A percentile compares a stretch with the other conserved stretches of the same genome.
Evolutionary conservation across 352 stramenopile species (phyloP).

Genomic region (Pilasporangium apinafurcum): DNA sequence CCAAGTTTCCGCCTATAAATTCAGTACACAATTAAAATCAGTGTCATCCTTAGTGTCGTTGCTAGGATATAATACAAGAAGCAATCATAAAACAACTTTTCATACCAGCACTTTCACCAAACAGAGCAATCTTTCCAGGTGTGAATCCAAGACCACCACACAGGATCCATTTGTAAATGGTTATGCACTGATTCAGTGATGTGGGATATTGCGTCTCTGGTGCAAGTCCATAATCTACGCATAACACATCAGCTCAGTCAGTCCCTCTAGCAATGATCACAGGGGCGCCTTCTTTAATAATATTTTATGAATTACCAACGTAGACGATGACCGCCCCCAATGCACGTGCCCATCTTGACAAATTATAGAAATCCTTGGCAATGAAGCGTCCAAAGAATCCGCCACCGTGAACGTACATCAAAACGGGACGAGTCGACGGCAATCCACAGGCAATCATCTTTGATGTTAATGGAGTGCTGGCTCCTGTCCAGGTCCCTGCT

Average conservation of each 20-base stretch:
- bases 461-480: slow-evolving; percentile 36
- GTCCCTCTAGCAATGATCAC: too few relatives aligned
- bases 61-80: neutral
- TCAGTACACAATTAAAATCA: slow-evolving; percentile 1
- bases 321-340: slow-evolving; percentile 85
- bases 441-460: slow-evolving; percentile 70
- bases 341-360: slow-evolving; percentile 60
- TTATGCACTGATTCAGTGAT: slow-evolving; percentile 70
- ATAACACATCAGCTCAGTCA: slow-evolving; percentile 1
- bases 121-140: slow-evolving; percentile 61
- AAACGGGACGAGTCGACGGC: slow-evolving; percentile 53
- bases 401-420: slow-evolving; percentile 85
- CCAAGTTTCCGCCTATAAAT: slow-evolving; percentile 70
- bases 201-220: slow-evolving; percentile 80
- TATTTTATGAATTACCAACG: slow-evolving; percentile 41
- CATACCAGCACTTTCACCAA: slow-evolving; percentile 81
- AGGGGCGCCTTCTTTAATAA: too few relatives aligned
- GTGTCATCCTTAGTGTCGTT: neutral
- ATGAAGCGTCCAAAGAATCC: slow-evolving; percentile 87
- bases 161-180: slow-evolving; percentile 84
- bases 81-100: neutral
- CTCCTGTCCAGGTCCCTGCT: slow-evolving; percentile 62
- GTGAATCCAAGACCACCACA: slow-evolving; percentile 64
- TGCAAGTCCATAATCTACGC: slow-evolving; percentile 70
- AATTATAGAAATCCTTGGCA: slow-evolving; percentile 75